Evolutionary conservation across 352 stramenopile species (phyloP), one percentile per base, ranked within the genome.

Genomic region (Globisporangium yorkense): DNA sequence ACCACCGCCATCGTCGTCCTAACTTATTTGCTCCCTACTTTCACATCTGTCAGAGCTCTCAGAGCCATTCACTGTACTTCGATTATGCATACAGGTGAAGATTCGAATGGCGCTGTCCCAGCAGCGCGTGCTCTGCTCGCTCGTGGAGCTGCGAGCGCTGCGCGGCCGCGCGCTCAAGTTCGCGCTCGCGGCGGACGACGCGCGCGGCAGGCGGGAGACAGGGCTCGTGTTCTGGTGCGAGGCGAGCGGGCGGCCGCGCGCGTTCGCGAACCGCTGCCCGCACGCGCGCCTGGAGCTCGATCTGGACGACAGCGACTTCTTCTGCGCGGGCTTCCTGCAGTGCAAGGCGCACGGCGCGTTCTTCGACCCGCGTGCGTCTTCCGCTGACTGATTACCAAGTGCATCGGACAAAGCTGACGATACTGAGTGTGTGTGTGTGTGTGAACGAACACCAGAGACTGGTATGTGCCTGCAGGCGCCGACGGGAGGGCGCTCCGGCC

Each of bases 271-370:
- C 68, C 70, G 71, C 57, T 89, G 80, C 56, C 76, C 80, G 7
- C 79, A 93, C 53, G 81, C 83, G 45, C 65, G 75, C 56, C 61
- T 91, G 57, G 80, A 93, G 65, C 63, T 93, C 50, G 80, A 93
- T 58, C 62, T 88, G 51, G 79, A 90, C 63, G 84, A 91, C 71
- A 80, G 74, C 65, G 80, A 91, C 59, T 93, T 93, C 60, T 88
- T 91, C 63, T 76, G 65, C 54, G 74, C 89, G 66, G 80, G 80
- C 13, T 89, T 91, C 54, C 66, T 93, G 46, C 77, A 88, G 57
- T 93, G 83, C 74, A 93, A 93, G 57, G 79, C 70, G 2, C 83
- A 93, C 61, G 83, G 77, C 41, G 80, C 83, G 15, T 88, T 89
- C 66, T 93, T 93, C 57, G 83, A 93, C 57, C 79, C 83, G 24